phyloP scores from a whole-genome alignment of 441 rosid species.

The Mallotus repandus region DNA sequence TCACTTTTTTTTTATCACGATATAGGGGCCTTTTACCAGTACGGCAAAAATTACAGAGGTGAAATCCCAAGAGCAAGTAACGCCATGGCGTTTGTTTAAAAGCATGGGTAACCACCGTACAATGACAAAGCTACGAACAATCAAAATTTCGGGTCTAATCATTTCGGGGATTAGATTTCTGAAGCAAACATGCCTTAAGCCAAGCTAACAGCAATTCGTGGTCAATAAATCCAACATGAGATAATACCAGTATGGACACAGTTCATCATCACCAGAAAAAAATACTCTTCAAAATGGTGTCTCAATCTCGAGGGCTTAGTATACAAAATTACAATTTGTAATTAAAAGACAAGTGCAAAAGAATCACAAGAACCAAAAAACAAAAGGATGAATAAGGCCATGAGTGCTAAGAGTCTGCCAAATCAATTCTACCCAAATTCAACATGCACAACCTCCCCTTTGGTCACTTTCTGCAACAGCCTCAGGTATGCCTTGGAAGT shows the following conservation, averaged over 20 bases:
- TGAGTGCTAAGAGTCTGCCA: slow-evolving; percentile 2
- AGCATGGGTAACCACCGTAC: background rate
- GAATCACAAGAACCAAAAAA: background rate
- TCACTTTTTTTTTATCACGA: no score
- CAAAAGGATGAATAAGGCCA: slow-evolving; percentile 22
- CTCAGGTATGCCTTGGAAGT: slow-evolving; percentile 84
- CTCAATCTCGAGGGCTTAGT: background rate
- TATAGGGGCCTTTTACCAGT: no score
- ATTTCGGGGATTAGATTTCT: background rate
- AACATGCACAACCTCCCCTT: slow-evolving; percentile 91
- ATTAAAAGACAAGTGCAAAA: background rate
- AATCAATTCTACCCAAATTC: slow-evolving; percentile 21
- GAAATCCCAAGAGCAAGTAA: no score
- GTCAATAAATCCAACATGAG: background rate
- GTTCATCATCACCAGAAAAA: background rate
- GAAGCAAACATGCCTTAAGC: background rate
- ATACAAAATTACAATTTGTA: background rate
- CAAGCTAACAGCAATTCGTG: background rate
- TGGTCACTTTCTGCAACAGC: slow-evolving; percentile 73
- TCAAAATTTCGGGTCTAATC: background rate
- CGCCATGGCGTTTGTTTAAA: background rate
- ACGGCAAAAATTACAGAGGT: no score
- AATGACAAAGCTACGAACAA: background rate
- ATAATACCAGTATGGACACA: background rate
- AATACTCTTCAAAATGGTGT: background rate